phyloP scores from a whole-genome alignment of 305 asterid genomes.

The Plantago rigida region DNA sequence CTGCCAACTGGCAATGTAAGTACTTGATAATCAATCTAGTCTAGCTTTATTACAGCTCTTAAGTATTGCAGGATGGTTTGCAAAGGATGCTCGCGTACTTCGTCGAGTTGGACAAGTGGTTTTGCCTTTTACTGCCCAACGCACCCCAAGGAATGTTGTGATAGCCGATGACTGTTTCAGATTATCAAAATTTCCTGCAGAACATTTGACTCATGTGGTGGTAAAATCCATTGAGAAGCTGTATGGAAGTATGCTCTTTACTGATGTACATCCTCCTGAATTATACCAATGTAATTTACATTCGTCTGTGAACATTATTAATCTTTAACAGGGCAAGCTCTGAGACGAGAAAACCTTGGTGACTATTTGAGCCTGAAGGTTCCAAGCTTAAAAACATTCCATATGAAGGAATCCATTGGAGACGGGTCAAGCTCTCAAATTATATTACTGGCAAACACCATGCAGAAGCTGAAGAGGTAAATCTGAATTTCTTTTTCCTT shows the following conservation, averaged over 20 bases:
- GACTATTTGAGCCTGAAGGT: slow-evolving; percentile 63
- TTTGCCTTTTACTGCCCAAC: slow-evolving; percentile 64
- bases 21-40: slow-evolving; percentile 3
- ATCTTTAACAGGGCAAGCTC: slow-evolving; percentile 72
- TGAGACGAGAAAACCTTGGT: slow-evolving; percentile 70
- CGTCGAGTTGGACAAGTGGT: slow-evolving; percentile 91
- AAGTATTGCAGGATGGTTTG: slow-evolving; percentile 76
- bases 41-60: slow-evolving; percentile 5
- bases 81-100: slow-evolving; percentile 71
- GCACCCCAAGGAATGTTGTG: slow-evolving; percentile 70
- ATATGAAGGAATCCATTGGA: slow-evolving; percentile 44
- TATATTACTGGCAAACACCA: slow-evolving; percentile 43
- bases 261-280: slow-evolving; percentile 17
- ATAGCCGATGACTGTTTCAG: slow-evolving; percentile 82
- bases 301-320: slow-evolving; percentile 22
- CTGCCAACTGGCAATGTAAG: background rate
- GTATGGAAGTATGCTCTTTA: slow-evolving; percentile 67
- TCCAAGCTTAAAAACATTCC: slow-evolving; percentile 63
- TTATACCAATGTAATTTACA: slow-evolving; percentile 3
- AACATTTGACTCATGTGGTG: slow-evolving; percentile 50
- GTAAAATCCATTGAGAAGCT: slow-evolving; percentile 65
- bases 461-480: slow-evolving; percentile 70
- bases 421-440: slow-evolving; percentile 41
- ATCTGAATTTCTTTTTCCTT: too few relatives aligned
- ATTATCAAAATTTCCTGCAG: slow-evolving; percentile 48